A percentile compares a stretch with the other conserved stretches of the same genome.
Evolutionary conservation across 2,329 filamentous ascomycete genomes (phyloP).

Genomic region (Monilinia fructicola): DNA sequence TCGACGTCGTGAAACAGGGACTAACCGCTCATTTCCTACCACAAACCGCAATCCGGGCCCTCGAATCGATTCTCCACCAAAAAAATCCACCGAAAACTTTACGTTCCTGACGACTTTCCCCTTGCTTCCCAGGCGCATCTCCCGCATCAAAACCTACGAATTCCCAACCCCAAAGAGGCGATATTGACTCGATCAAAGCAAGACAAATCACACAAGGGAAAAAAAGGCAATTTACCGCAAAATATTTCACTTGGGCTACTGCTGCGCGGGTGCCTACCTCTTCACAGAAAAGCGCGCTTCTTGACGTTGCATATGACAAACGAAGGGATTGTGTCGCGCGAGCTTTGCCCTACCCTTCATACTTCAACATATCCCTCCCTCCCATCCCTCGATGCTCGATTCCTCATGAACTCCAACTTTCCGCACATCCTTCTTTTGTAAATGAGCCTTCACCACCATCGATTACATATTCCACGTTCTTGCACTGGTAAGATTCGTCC

Average conservation of each 20-base stretch:
- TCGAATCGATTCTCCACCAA: conserved; percentile 23
- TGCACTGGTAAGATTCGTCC: conserved; percentile 37
- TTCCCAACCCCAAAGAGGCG: conserved; percentile 28
- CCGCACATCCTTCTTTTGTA: conserved; percentile 37
- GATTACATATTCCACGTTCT: conserved; percentile 39
- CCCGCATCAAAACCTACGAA: conserved; percentile 26
- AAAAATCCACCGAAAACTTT: conserved; percentile 25
- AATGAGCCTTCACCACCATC: conserved; percentile 39
- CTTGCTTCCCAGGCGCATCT: conserved; percentile 35
- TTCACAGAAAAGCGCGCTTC: conserved; percentile 35
- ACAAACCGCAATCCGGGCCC: conserved; percentile 24
- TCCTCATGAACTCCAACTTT: conserved; percentile 33
- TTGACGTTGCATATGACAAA: conserved; percentile 41
- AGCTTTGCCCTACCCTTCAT: conserved; percentile 37
- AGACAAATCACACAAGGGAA: conserved; percentile 27
- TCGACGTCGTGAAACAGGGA: conserved; percentile 24
- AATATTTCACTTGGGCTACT: conserved; percentile 28
- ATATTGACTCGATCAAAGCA: conserved; percentile 31
- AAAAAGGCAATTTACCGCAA: conserved; percentile 30
- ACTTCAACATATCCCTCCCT: conserved; percentile 36
- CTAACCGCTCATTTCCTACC: conserved; percentile 23
- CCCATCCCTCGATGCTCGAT: conserved; percentile 39
- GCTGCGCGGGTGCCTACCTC: conserved; percentile 39
- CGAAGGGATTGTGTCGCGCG: conserved; percentile 42
- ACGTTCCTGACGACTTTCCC: conserved; percentile 34